Percentiles rank a stretch among this genome's conserved stretches.
Conservation (phyloP, 1,284 basidiomycete species). For the Cutaneotrichosporon cyanovorans region DNA sequence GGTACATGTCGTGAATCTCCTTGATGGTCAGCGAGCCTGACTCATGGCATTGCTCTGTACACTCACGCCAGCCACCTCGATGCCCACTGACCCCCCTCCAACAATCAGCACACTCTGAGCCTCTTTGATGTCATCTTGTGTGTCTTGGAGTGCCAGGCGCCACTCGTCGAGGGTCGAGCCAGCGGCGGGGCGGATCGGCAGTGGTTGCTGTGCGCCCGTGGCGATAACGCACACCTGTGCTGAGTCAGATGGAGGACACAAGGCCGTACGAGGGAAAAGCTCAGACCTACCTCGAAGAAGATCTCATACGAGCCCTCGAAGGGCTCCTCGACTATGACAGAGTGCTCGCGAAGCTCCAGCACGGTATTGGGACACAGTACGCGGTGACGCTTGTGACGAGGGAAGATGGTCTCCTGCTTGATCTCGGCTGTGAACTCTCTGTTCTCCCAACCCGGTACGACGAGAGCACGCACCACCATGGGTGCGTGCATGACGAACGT, state of each 20-base stretch:
- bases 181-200: constrained; percentile 38
- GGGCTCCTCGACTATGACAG: constrained; percentile 37
- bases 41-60: background rate
- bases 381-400: constrained; percentile 24
- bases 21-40: background rate
- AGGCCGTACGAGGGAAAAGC: background rate
- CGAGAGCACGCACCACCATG: constrained; percentile 43
- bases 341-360: constrained; percentile 33
- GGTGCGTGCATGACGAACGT: constrained; percentile 43
- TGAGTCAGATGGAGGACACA: background rate
- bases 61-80: constrained; percentile 45
- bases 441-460: constrained; percentile 45
- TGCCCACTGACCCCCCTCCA: constrained; percentile 48
- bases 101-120: constrained; percentile 42
- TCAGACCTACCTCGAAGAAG: constrained; percentile 37
- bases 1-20: constrained; percentile 32
- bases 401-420: constrained; percentile 36
- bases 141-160: constrained; percentile 19
- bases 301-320: constrained; percentile 41
- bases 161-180: constrained; percentile 21
- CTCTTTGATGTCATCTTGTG: constrained; percentile 10
- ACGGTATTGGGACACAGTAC: constrained; percentile 39
- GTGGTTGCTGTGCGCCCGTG: constrained; percentile 37
- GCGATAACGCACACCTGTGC: constrained; percentile 36
- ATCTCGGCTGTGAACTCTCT: constrained; percentile 36